These are phyloP conservation scores for Jatropha curcas DNA, from an alignment of 345 rosid species.

Conservation along the genomic window DNA sequence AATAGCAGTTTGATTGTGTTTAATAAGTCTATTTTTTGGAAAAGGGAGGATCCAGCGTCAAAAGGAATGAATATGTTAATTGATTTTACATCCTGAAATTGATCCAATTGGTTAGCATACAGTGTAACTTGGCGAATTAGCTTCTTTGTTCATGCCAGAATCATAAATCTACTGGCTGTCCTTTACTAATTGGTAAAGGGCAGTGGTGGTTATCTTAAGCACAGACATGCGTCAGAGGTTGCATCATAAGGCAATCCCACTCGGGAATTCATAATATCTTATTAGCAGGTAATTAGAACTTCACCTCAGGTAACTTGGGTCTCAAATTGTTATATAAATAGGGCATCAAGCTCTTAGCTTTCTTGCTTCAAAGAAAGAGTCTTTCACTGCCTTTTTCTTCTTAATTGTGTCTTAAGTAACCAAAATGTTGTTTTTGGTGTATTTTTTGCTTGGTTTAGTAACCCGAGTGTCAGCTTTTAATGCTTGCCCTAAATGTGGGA, in stretches of 20 bases:
- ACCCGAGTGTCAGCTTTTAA: slow-evolving; percentile 29
- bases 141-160: slow-evolving; percentile 25
- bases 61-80: too few relatives aligned
- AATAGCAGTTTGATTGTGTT: too few relatives aligned
- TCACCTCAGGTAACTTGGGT: background rate
- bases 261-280: background rate
- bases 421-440: slow-evolving; percentile 29
- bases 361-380: slow-evolving; percentile 11
- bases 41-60: too few relatives aligned
- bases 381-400: too few relatives aligned
- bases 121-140: slow-evolving; percentile 18
- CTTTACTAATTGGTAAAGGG: background rate
- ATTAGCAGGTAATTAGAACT: background rate
- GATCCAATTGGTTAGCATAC: background rate
- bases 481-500: slow-evolving; percentile 57
- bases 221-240: background rate
- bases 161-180: background rate
- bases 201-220: background rate
- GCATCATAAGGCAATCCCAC: background rate
- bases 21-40: too few relatives aligned
- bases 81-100: background rate
- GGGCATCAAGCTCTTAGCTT: slow-evolving; percentile 2
- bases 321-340: slow-evolving; percentile 30
- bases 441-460: slow-evolving; percentile 23
- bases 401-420: too few relatives aligned